Conservation (phyloP, 352 stramenopile genomes). For the Phytophthora pluvialis region DNA sequence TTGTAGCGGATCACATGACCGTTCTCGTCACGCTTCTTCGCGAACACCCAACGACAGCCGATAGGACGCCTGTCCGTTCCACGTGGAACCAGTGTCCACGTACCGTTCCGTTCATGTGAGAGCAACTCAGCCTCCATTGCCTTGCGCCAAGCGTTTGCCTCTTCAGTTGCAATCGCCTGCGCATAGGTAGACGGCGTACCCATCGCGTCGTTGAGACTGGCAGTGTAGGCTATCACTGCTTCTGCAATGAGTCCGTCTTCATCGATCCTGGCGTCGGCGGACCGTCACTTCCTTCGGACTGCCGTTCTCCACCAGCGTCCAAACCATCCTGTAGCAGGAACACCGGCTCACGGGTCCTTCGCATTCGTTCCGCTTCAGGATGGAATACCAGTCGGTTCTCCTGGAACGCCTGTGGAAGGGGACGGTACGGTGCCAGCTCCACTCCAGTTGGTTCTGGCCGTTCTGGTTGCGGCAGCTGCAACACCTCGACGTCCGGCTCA, state of each 20-base stretch:
- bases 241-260: neutral
- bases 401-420: no score
- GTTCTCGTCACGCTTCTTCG: constrained; percentile 37
- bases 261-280: neutral
- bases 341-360: neutral
- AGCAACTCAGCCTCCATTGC: neutral
- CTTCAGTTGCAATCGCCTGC: constrained; percentile 1
- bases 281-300: constrained; percentile 4
- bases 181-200: constrained; percentile 5
- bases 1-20: constrained; percentile 42
- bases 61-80: constrained; percentile 4
- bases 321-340: constrained; percentile 3
- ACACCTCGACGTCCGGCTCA: neutral
- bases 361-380: neutral
- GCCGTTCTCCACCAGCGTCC: neutral
- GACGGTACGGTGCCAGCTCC: constrained; percentile 12
- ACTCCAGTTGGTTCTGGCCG: neutral
- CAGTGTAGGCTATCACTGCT: neutral
- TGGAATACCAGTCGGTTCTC: neutral
- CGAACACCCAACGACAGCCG: constrained; percentile 39
- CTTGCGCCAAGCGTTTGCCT: neutral
- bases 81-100: no score
- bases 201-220: neutral
- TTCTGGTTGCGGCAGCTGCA: neutral
- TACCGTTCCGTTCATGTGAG: no score